Base-by-base conservation (phyloP, 495 filamentous ascomycete species). In the Oidiodendron maius region DNA sequence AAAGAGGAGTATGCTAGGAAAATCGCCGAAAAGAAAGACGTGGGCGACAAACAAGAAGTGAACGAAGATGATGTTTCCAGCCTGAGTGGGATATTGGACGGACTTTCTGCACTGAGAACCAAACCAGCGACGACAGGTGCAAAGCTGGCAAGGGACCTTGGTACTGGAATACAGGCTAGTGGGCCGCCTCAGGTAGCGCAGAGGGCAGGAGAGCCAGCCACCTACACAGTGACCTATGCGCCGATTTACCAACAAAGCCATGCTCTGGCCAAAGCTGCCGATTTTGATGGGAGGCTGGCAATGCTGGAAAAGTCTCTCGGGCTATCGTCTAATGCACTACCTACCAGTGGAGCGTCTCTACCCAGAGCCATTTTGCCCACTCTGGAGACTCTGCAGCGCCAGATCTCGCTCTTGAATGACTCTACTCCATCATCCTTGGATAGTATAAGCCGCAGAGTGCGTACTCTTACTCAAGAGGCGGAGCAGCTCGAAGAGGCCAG, bases 241-340 rank as follows among this genome's bases (percentile, higher is more conserved):
- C 67, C 86, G 40, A 60, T 67, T 23, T 81, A 80, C 50, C 71
- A 82, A 39, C 70, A 81, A 55, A 78, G 70, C 9, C 80, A 82
- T 58, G 71, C 84, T 16, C 75, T 96, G 11, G 78, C 83, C 16
- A 86, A 87, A 58, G 87, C 88, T 4, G 87, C 90, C 20, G 86
- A 91, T 47, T 95, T 97, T 51, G 93, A 96, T 61, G 70, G 75
- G 25, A 82, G 93, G 3, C 74, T 99, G 3, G 69, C 83, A 0
- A 58, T 83, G 6, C 70, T 99, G 25, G 93, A 99, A 66, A 81
- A 80, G 41, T 77, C 82, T 1, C 78, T 97, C 39, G 94, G 94
- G 13, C 75, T 96, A 34, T 82, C 77, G 11, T 81, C 78, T 11
- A 74, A 81, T 4, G 73, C 77, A 3, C 77, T 87, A 52, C 76